Evolutionary conservation across 2,329 filamentous ascomycete genomes (phyloP), one percentile per base, ranked within the genome.

Genomic region (Ophiognomonia clavigignenti-juglandacearum): DNA sequence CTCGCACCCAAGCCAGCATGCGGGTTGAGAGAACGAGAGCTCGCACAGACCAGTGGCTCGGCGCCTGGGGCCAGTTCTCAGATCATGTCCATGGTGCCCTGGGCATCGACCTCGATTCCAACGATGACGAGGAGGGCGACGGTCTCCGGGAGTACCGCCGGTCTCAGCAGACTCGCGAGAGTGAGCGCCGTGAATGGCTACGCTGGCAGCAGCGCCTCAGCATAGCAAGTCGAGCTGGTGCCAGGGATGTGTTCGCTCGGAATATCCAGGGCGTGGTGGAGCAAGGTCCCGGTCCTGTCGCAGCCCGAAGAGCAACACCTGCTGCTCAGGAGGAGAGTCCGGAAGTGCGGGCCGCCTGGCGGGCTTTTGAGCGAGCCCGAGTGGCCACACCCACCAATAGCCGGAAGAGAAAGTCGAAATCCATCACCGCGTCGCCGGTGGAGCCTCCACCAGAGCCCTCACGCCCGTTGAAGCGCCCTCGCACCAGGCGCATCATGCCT

Each of bases 321-420:
- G 80, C 68, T 0, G 63, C 69, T 14, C 66, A 81, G 31, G 87
- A 48, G 36, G 50, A 95, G 64, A 86, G 85, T 7, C 71, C 83
- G 35, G 90, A 96, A 56, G 90, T 95, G 64, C 75, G 85, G 45
- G 77, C 83, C 48, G 89, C 92, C 4, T 96, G 92, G 93, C 88
- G 90, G 53, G 89, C 87, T 18, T 84, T 97, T 53, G 91, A 96
- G 56, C 87, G 85, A 63, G 90, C 88, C 36, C 79, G 88, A 54
- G 63, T 68, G 38, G 63, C 68, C 23, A 65, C 59, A 43, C 66
- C 77, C 35, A 74, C 77, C 35, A 74, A 70, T 52, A 70, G 73
- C 43, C 82, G 87, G 50, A 90, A 96, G 68, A 82, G 90, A 43
- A 93, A 89, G 61, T 71, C 74, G 7, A 72, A 75, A 32, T 95